Percentiles rank a stretch among this genome's conserved stretches.
Conservation (phyloP, 805 yeast species). For the Starmerella geochares region DNA sequence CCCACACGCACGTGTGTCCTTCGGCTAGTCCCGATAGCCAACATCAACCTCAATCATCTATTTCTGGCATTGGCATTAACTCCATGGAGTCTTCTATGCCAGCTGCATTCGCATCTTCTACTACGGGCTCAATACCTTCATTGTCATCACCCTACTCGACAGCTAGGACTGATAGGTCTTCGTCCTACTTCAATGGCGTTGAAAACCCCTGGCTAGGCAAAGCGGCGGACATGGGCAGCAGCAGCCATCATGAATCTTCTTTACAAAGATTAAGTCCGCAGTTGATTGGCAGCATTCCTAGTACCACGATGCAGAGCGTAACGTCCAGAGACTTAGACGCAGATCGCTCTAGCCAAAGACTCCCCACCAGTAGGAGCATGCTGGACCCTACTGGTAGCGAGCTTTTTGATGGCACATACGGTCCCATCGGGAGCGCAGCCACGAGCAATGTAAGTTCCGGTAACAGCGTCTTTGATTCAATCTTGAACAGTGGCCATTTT, state of each 20-base stretch:
- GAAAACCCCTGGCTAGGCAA: neutral
- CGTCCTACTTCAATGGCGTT: neutral
- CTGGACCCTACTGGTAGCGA: neutral
- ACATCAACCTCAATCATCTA: neutral
- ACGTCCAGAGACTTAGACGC: no score
- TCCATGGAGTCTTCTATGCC: neutral
- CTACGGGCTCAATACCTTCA: neutral
- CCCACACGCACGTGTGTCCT: neutral
- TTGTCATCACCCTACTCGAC: neutral
- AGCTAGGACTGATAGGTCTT: neutral
- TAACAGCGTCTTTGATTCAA: neutral
- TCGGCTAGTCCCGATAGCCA: no score
- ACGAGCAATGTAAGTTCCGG: neutral
- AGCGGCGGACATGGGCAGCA: neutral
- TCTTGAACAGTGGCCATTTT: neutral
- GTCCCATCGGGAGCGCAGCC: neutral
- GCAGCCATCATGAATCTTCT: neutral
- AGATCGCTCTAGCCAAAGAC: neutral
- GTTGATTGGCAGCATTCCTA: neutral
- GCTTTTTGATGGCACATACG: neutral
- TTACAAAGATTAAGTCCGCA: neutral
- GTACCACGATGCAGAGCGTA: no score
- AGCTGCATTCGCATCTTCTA: neutral
- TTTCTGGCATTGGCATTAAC: neutral
- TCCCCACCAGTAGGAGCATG: neutral